Evolutionary conservation across 768 basidiomycete genomes (phyloP), one percentile per base, ranked within the genome.

Genomic region (Pulveroboletus frians): DNA sequence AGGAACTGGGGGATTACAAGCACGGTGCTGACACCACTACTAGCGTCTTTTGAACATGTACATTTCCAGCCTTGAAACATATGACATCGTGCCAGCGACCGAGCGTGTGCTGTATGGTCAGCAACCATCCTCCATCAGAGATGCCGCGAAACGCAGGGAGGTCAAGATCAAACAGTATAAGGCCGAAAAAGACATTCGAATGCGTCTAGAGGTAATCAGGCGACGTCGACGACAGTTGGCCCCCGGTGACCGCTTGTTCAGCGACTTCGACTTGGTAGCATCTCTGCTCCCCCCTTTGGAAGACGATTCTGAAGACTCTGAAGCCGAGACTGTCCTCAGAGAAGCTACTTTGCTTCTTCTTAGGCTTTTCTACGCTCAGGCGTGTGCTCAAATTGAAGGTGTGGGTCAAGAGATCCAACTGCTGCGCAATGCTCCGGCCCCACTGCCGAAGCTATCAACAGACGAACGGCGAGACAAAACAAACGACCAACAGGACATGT

Each of bases 121-220:
- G 40, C 75, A 73, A 45, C 55, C 76, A 9, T 72, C 73, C 9
- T 58, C 71, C n/a, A 66, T 83, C 42, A 67, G 60, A 9, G 87
- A 97, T 65, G 78, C 84, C 17, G 77, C 80, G 1, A 80, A 77
- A 61, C 76, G 86, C 48, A 72, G 96, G 56, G 92, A 95, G 56
- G 66, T 84, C 30, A 99, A 96, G 73, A 96, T 99, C 54, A 83
- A 80, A 52, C 93, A 94, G 63, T 97, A 82, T 67, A 83, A 85
- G 67, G 78, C 80, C 49, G 92, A 95, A 68, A 94, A 89, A 66
- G 85, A 88, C 31, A 68, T 97, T 26, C 78, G 81, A 46, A 68
- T 69, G 17, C 77, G 77, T 49, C 79, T 97, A 23, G 79, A 91
- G 69, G 68, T 71, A 37, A 60, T 87, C 18, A 77, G 76, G 43